A percentile compares a stretch with the other conserved stretches of the same genome.
These are phyloP conservation scores for Amaranthus palmeri DNA, from an alignment of 148 eudicot genomes.

Conservation along the genomic window DNA sequence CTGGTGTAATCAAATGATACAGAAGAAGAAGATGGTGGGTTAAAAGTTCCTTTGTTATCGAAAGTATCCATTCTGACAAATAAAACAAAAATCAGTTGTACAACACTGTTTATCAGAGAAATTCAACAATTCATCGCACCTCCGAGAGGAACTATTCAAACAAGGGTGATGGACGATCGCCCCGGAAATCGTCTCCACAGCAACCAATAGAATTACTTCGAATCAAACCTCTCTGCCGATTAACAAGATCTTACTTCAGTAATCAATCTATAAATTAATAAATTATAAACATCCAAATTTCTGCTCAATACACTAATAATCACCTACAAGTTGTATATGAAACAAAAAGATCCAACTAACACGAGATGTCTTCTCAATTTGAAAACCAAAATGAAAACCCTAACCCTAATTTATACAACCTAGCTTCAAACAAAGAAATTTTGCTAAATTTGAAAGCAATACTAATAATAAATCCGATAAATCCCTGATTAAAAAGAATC, in stretches of 20 bases:
- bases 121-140: slow-evolving; percentile 23
- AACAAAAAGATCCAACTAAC: neutral
- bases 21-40: slow-evolving; percentile 23
- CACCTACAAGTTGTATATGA: neutral
- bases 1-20: slow-evolving; percentile 31
- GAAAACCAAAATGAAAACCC: neutral
- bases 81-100: slow-evolving; percentile 1
- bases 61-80: slow-evolving; percentile 33
- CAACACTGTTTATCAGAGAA: neutral
- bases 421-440: neutral
- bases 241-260: slow-evolving; percentile 11
- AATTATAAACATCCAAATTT: neutral
- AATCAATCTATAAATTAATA: neutral
- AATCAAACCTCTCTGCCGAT: slow-evolving; percentile 23
- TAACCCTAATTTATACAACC: neutral
- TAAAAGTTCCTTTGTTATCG: slow-evolving; percentile 30
- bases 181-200: neutral
- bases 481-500: too few relatives aligned
- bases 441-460: too few relatives aligned
- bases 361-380: neutral
- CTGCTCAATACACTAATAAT: neutral
- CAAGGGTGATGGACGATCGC: slow-evolving; percentile 11
- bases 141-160: neutral
- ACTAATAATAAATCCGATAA: too few relatives aligned
- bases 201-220: slow-evolving; percentile 10